Conservation (phyloP, 108 stramenopile species). For the Discostella stelligeroides region DNA sequence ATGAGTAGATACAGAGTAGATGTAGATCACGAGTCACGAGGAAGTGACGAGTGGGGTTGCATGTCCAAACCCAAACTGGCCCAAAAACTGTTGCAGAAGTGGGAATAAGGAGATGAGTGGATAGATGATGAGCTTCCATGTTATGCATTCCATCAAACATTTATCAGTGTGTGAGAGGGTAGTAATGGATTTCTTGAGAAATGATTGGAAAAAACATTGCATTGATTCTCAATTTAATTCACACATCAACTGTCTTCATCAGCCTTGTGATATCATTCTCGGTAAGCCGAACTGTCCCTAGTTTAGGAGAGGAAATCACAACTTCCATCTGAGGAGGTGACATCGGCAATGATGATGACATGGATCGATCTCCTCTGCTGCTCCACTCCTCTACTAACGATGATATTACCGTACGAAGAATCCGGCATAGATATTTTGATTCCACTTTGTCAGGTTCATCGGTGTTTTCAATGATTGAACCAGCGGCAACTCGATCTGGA, state of each 20-base stretch:
- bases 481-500: neutral
- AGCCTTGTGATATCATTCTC: constrained; percentile 24
- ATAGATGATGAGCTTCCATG: too few relatives aligned
- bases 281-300: constrained; percentile 33
- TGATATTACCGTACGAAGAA: constrained; percentile 15
- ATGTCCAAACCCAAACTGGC: too few relatives aligned
- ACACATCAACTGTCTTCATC: constrained; percentile 6
- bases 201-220: neutral
- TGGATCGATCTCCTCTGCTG: constrained; percentile 11
- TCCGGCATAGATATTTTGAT: constrained; percentile 11
- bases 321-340: constrained; percentile 39
- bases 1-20: too few relatives aligned
- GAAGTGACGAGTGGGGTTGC: too few relatives aligned
- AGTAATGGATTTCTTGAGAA: too few relatives aligned
- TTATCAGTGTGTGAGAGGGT: too few relatives aligned
- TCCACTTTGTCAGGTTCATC: constrained; percentile 8
- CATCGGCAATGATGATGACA: neutral
- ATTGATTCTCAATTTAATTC: neutral
- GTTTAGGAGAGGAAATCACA: constrained; percentile 34
- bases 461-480: neutral
- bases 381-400: constrained; percentile 40
- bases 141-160: too few relatives aligned
- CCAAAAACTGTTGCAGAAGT: too few relatives aligned
- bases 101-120: too few relatives aligned
- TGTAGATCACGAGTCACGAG: too few relatives aligned